These are phyloP conservation scores for Cryptococcus amylolentus DNA, from an alignment of 1,284 basidiomycete genomes.

Conservation along the genomic window DNA sequence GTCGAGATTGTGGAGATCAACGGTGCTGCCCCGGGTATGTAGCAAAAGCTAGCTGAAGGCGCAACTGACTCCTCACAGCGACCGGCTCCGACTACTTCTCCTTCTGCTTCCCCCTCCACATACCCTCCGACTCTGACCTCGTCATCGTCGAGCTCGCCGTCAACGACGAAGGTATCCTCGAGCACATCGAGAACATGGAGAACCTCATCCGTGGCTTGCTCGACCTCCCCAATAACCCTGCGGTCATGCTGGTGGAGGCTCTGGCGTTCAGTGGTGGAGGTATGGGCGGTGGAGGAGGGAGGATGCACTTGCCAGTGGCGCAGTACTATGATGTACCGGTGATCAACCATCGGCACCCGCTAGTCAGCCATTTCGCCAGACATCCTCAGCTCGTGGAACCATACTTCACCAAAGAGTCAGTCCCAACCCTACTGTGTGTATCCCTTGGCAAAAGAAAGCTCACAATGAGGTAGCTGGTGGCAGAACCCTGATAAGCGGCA, in stretches of 20 bases:
- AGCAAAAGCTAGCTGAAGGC: not conserved
- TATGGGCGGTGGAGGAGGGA: conserved; percentile 48
- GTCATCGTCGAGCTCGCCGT: conserved; percentile 47
- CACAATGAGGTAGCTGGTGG: conserved; percentile 33
- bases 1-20: conserved; percentile 31
- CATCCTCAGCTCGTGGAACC: conserved; percentile 41
- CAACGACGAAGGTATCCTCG: conserved; percentile 45
- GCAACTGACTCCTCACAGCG: conserved; percentile 15
- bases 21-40: conserved; percentile 43
- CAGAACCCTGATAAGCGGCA: conserved; percentile 44
- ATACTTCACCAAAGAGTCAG: conserved; percentile 46
- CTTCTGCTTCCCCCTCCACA: conserved; percentile 47
- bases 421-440: not conserved
- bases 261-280: conserved; percentile 42
- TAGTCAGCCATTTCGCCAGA: conserved; percentile 45
- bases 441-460: not conserved
- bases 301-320: conserved; percentile 48
- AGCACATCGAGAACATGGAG: conserved; percentile 49
- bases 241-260: conserved; percentile 44
- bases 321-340: conserved; percentile 49
- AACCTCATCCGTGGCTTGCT: conserved; percentile 45
- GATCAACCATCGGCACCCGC: conserved; percentile 43
- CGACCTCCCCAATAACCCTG: conserved; percentile 37
- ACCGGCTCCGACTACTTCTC: conserved; percentile 49
- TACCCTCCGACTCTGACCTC: conserved; percentile 37